Conservation (phyloP, 257 asterid species). For the Handroanthus guayacan region DNA sequence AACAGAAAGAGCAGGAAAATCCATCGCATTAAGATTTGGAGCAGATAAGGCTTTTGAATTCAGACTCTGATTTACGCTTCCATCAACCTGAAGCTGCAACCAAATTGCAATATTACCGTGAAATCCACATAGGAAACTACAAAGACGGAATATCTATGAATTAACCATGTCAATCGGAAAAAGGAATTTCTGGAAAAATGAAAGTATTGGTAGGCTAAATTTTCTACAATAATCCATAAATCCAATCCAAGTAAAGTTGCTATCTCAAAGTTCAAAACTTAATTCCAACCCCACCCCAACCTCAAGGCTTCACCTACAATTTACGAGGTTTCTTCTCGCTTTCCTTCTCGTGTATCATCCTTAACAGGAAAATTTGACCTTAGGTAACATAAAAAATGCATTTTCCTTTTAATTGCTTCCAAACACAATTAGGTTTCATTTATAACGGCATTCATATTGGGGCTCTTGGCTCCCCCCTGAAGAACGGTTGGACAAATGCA, state of each 20-base stretch:
- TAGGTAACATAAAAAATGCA: no score
- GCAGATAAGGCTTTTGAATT: constrained; percentile 71
- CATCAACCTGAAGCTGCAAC: constrained; percentile 88
- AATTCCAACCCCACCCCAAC: no score
- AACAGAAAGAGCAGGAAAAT: constrained; percentile 90
- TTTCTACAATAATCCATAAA: neutral
- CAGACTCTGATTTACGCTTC: constrained; percentile 64
- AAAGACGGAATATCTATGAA: neutral
- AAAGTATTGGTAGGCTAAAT: neutral
- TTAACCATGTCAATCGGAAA: constrained; percentile 10
- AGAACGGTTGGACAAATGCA: no score
- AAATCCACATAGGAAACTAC: constrained; percentile 17
- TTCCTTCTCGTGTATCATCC: neutral
- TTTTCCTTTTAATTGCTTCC: no score
- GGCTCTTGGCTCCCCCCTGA: no score
- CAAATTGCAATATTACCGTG: constrained; percentile 34
- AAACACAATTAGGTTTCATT: no score
- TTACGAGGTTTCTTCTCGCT: neutral
- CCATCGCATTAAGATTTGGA: constrained; percentile 76
- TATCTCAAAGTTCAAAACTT: no score
- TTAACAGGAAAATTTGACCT: neutral
- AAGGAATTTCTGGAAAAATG: neutral
- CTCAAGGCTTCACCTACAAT: no score
- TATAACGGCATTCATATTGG: no score
- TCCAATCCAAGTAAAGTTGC: neutral